Base-by-base conservation (phyloP, 1,284 basidiomycete genomes). In the Cronartium quercuum region DNA sequence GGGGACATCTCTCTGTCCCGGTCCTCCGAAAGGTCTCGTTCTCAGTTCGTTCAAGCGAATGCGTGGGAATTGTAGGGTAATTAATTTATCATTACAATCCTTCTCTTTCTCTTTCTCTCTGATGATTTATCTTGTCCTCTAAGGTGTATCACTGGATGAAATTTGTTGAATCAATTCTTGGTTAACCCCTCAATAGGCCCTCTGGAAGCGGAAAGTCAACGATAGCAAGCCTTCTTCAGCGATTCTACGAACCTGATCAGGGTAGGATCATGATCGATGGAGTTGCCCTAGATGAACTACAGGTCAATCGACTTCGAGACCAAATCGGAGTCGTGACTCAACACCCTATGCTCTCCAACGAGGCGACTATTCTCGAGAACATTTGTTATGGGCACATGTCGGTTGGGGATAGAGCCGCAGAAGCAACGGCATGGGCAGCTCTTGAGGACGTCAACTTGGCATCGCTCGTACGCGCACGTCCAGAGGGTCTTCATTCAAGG, bases 151-250 rank as follows among this genome's bases (percentile, higher is more conserved):
- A 21, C 34, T 57, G 55, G 6, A 57, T 21, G 29, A 29, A 29
- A 29, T 57, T 57, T 57, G 34, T 29, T 57, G 55, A 57, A 21
- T 29, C 34, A 12, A 13, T 29, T 24, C 9, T 24, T 29, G 55
- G 34, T 24, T 29, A 24, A 29, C 21, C 21, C 13, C 1, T 44
- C 44, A 34, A 44, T 40, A 80, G 93, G 9, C 83, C 90, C 0
- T 94, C 91, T 1, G 93, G 93, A 0, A 91, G 87, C 18, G 93
- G 93, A 66, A 95, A 95, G 83, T 92, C 91, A 21, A 95, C 93
- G 1, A 85, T 94, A 77, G 88, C 90, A 0, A 84, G 89, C 0
- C 85, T 97, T 2, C 84, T 96, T 2, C 92, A 96, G 81, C 84
- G 92, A 0, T 83, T 96, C 24, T 96, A 95, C 83, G 89, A 92